Conservation (phyloP, 805 yeast genomes). For the Suhomyces vadensis region DNA sequence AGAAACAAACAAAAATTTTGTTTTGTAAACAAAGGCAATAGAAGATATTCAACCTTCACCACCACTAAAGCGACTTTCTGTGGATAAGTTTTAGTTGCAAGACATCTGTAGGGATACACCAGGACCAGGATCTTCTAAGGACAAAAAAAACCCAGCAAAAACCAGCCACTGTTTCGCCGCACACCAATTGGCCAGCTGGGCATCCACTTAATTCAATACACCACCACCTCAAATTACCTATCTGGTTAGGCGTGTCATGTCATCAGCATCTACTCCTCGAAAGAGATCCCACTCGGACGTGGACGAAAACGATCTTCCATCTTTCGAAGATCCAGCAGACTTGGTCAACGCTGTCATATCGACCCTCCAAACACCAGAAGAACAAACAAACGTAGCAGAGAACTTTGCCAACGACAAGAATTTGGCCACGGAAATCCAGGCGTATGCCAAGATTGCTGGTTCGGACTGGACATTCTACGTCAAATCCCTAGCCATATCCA, state of each 20-base stretch:
- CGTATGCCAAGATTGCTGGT: conserved; percentile 96
- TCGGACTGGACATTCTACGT: conserved; percentile 92
- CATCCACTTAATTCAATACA: not conserved
- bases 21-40: conserved; percentile 21
- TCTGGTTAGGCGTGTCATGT: conserved; percentile 20
- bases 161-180: too few relatives aligned
- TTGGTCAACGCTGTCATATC: conserved; percentile 74
- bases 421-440: conserved; percentile 80
- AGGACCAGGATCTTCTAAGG: not conserved
- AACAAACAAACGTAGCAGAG: conserved; percentile 69
- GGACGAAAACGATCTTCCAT: conserved; percentile 31
- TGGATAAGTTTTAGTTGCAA: not conserved
- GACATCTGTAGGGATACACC: not conserved
- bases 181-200: not conserved
- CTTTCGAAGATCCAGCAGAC: conserved; percentile 60
- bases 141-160: too few relatives aligned
- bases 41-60: conserved; percentile 3
- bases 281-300: conserved; percentile 25
- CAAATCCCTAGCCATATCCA: conserved; percentile 67
- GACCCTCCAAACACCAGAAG: conserved; percentile 67
- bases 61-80: not conserved
- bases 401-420: conserved; percentile 74
- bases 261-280: conserved; percentile 31
- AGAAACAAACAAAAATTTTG: conserved; percentile 14
- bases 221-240: not conserved